These are phyloP conservation scores for Crepidotus variabilis DNA, from an alignment of 768 basidiomycete species.

Conservation along the genomic window DNA sequence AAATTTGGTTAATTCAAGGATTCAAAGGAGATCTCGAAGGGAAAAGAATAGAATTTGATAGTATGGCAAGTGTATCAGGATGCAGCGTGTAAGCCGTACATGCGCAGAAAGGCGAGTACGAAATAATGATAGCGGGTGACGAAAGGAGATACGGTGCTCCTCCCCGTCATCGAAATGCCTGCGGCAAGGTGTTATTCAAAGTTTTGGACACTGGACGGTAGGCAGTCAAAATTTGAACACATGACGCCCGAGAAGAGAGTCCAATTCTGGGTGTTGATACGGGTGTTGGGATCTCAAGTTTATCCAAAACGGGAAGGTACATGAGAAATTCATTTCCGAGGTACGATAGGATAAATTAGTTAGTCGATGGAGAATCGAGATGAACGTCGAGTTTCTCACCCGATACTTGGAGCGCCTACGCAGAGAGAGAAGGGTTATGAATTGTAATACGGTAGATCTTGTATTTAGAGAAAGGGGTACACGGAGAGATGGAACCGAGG, in stretches of 20 bases:
- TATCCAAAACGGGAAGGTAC: constrained; percentile 7
- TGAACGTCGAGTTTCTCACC: not conserved
- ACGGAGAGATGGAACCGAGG: not conserved
- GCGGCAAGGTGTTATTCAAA: no score
- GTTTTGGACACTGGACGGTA: no score
- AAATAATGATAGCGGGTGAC: no score
- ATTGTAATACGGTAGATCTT: not conserved
- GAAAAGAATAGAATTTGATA: no score
- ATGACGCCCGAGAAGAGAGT: not conserved
- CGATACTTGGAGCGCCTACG: not conserved
- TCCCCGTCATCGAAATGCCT: no score
- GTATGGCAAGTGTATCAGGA: no score
- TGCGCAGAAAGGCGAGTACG: no score
- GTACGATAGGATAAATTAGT: constrained; percentile 9
- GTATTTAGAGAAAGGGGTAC: not conserved
- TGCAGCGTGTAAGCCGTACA: no score
- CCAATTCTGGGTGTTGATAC: not conserved
- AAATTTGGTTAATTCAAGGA: no score
- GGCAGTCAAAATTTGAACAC: not conserved
- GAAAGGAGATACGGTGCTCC: no score
- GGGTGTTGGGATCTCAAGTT: constrained; percentile 3
- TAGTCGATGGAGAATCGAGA: no score
- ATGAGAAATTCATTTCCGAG: constrained; percentile 34
- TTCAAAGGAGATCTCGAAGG: no score
- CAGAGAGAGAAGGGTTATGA: not conserved